phyloP scores from a whole-genome alignment of 2,329 filamentous ascomycete species.

The Penicillium sp. region DNA sequence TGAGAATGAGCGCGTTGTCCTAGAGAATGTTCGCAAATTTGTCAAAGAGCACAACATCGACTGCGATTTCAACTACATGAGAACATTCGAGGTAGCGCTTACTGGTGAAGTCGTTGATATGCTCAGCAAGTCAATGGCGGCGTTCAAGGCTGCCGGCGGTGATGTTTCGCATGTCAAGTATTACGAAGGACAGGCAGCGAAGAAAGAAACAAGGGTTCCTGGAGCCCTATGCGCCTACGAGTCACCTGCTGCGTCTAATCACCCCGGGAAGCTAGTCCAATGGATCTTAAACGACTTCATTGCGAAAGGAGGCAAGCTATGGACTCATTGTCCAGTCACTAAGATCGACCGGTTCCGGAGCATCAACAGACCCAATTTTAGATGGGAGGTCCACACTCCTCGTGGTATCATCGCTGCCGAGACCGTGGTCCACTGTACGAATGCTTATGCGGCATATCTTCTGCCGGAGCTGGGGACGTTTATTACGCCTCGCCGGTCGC shows the following conservation, averaged over 20 bases:
- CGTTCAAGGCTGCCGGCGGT: conserved; percentile 4
- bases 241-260: conserved; percentile 5
- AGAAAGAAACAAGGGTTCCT: not conserved
- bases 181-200: conserved; percentile 3
- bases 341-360: not conserved
- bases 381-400: conserved; percentile 3
- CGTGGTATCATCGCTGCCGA: conserved; percentile 1
- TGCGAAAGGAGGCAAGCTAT: conserved; percentile 3
- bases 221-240: conserved; percentile 2
- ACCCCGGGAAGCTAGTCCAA: conserved; percentile 9
- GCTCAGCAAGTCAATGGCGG: not conserved
- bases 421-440: conserved; percentile 6
- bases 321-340: conserved; percentile 7
- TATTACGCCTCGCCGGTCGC: conserved; percentile 4
- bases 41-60: not conserved
- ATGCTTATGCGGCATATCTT: conserved; percentile 5
- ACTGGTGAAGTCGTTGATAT: not conserved
- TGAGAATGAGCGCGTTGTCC: conserved; percentile 4
- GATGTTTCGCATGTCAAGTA: conserved; percentile 3
- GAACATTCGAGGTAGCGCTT: conserved; percentile 1
- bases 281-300: conserved; percentile 10
- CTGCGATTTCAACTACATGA: conserved; percentile 1
- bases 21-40: not conserved
- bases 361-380: not conserved
- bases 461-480: not conserved